Evolutionary conservation across 2,329 filamentous ascomycete genomes (phyloP), one percentile per base, ranked within the genome.

Genomic region (Claviceps fusiformis): DNA sequence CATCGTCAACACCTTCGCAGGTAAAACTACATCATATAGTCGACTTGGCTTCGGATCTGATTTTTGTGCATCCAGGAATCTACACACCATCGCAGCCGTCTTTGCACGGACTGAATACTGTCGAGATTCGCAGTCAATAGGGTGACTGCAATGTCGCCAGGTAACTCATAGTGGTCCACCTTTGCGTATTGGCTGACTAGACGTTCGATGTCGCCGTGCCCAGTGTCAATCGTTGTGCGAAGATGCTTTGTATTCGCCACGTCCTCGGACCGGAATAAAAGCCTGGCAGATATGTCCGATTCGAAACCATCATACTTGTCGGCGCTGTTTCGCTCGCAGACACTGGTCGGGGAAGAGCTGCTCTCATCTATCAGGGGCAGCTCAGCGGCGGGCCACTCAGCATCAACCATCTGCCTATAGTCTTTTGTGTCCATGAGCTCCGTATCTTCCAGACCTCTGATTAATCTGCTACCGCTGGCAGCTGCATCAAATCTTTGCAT

Each of bases 1-100:
- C 24, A 24, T 24, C 24, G 24, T 24, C 31, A 39, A 39, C 13
- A 13, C 13, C 37, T 39, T 13, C 11, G 37, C 37, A 17, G 44
- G 11, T 15, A 3, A 11, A 43, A 29, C 31, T 50, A 54, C 53
- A 54, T 54, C 9, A 11, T 50, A 29, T 54, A 54, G 47, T 54
- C 53, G 13, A 50, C 53, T 44, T 54, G 53, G 41, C 53, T 8
- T 19, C 9, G 37, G 0, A 54, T 44, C 27, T 39, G 19, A 24
- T 54, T 56, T 24, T 54, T 27, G 19, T 48, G 44, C 51, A 56
- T 50, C 45, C 50, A 53, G 7, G 51, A 45, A 13, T 46, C 45
- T 3, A 56, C 55, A 33, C 55, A 54, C 13, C 39, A 10, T 39
- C 49, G 50, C 24, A 56, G 31, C 13, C 55, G 51, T 45, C 39